Evolutionary conservation across 345 rosid genomes (phyloP), one percentile per base, ranked within the genome.

Genomic region (Boechera divaricarpa): DNA sequence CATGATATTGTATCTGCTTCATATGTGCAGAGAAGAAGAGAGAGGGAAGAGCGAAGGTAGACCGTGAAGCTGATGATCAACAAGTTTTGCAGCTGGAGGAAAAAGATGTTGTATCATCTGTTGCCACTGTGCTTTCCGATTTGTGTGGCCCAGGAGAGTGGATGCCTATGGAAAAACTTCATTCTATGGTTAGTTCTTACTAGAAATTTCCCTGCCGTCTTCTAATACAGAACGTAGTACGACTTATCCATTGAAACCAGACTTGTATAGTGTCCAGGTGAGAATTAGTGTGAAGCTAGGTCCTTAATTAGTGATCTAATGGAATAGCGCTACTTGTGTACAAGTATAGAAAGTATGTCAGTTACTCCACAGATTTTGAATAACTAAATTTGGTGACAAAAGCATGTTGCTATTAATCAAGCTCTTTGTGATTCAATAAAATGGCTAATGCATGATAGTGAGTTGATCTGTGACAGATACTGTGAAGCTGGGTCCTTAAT

Each of bases 141-240:
- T 86, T 91, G 53, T 95, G 99, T 83, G 99, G 99, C 48, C 99
- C 99, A 12, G 97, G 99, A 67, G 97, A 95, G 44, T 95, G 99
- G 99, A 95, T 95, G 98, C 87, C 99, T 8, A 92, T 95, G 99
- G 96, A 91, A 80, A 91, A 85, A 82, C 98, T 95, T 63, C 97
- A 95, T 70, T 57, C 87, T 9, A 88, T 88, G 99, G 99, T 95
- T 79, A 79, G 85, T 77, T 49, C 10, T 53, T 55, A 9, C 45
- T 11, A 2, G 11, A 10, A 12, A 52, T 0, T 35, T 2, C 1
- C 63, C 11, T 70, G 48, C 47, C 24, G 18, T 49, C 3, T 69
- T 61, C 16, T 52, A 3, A n/a, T 49, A 56, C 53, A 60, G 49
- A 5, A 53, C 41, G 4, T 68, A 33, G 54, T 52, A 29, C 9